Evolutionary conservation across 2,329 filamentous ascomycete species (phyloP), one percentile per base, ranked within the genome.

Genomic region (Aspergillus pseudoviridinutans): DNA sequence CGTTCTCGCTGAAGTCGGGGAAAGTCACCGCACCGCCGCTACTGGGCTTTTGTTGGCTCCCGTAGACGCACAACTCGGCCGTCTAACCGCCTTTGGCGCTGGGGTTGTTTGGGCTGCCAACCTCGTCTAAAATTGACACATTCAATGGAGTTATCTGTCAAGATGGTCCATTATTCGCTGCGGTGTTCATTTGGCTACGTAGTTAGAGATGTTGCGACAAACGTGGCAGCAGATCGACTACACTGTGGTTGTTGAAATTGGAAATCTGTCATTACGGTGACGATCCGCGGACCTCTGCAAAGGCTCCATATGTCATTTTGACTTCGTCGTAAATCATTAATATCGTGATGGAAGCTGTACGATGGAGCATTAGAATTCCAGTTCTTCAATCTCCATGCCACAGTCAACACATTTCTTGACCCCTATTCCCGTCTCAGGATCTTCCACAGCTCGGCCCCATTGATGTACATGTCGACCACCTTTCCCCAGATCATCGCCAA

Each of bases 391-490:
- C 70, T 87, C 85, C 83, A 88, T 86, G 17, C 84, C 85, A 74
- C 85, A 88, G 59, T 85, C 84, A 12, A 83, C 78, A 67, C 85
- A 87, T 32, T 76, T 91, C 82, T 95, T 97, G 55, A 91, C 85
- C 44, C 84, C 73, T 10, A 80, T 77, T 0, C 79, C 77, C 1
- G 82, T 86, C 62, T 84, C 82, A 0, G 81, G 78, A 66, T 87
- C 81, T 58, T 85, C 77, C 9, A 86, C 77, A 12, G 80, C 73
- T 50, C 83, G 74, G 5, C 85, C 85, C 84, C 94, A 99, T 72
- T 96, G 89, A 78, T 99, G 94, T 53, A 92, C 88, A 79, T 99
- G 94, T 67, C 84, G 89, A 17, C 85, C 84, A 5, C 82, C 82
- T 49, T 78, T 80, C 4, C 82, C 84, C 25, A 97, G 81, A 53